These are phyloP conservation scores for Hanseniaspora jakobsenii DNA, from an alignment of 805 yeast genomes.

Conservation along the genomic window DNA sequence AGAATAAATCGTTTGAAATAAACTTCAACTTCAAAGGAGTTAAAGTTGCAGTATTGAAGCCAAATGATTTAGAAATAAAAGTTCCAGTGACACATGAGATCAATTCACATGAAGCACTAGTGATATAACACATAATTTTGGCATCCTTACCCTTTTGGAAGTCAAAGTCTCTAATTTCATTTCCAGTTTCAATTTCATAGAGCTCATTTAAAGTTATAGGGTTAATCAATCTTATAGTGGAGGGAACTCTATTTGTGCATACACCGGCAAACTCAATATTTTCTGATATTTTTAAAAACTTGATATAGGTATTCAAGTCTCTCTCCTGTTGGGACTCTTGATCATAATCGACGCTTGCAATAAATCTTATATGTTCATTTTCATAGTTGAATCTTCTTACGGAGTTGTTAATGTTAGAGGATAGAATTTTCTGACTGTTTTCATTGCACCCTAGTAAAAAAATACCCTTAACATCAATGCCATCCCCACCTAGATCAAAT, in stretches of 20 bases:
- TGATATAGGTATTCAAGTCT: slow-evolving; percentile 44
- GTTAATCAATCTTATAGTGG: slow-evolving; percentile 50
- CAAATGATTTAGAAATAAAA: slow-evolving; percentile 24
- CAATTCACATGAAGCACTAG: slow-evolving; percentile 39
- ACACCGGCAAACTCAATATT: slow-evolving; percentile 56
- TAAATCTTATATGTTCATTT: slow-evolving; percentile 49
- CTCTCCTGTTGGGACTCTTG: slow-evolving; percentile 27
- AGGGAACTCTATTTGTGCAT: slow-evolving; percentile 56
- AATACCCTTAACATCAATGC: slow-evolving; percentile 29
- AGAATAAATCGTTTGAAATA: slow-evolving; percentile 27
- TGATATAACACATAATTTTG: slow-evolving; percentile 49
- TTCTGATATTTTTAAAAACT: slow-evolving; percentile 43
- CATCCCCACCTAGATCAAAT: slow-evolving; percentile 2
- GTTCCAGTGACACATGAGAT: slow-evolving; percentile 34
- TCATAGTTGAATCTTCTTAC: slow-evolving; percentile 53
- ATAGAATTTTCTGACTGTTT: slow-evolving; percentile 43
- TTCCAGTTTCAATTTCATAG: slow-evolving; percentile 42
- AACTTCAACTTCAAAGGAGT: slow-evolving; percentile 30
- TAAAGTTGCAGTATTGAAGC: slow-evolving; percentile 28
- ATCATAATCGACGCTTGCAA: slow-evolving; percentile 46
- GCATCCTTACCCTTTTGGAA: slow-evolving; percentile 48
- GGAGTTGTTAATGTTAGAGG: slow-evolving; percentile 41
- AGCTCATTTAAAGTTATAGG: slow-evolving; percentile 42
- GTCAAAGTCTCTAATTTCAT: slow-evolving; percentile 52
- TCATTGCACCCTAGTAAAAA: slow-evolving; percentile 72